Evolutionary conservation across 1,139 yeast genomes (phyloP).

Genomic region (Sugiyamaella sp.): DNA sequence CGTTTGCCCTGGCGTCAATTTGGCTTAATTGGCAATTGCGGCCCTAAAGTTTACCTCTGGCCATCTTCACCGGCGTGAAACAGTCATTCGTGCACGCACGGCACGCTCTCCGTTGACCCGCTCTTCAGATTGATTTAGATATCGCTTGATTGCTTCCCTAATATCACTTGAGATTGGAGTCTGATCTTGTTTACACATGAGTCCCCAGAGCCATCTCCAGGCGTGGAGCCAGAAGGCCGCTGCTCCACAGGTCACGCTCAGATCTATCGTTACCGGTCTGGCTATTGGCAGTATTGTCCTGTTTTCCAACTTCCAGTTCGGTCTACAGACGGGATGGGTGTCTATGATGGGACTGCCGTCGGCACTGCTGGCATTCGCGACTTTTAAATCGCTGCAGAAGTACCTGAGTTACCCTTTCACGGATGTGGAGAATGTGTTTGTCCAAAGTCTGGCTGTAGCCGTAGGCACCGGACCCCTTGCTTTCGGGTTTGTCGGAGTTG

Average conservation of each 20-base stretch:
- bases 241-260: conserved; percentile 59
- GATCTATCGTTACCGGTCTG: conserved; percentile 75
- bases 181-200: neutral
- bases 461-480: conserved; percentile 97
- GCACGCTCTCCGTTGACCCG: too few species aligned
- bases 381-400: conserved; percentile 58
- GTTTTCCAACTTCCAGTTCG: conserved; percentile 91
- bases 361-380: conserved; percentile 82
- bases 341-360: conserved; percentile 99
- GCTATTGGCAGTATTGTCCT: conserved; percentile 79
- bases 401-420: conserved; percentile 59
- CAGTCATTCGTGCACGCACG: too few species aligned
- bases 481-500: conserved; percentile 92
- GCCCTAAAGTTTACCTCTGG: too few species aligned
- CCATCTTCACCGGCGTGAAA: too few species aligned
- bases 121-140: too few species aligned
- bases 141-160: too few species aligned
- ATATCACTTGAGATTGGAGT: too few species aligned
- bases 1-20: too few species aligned
- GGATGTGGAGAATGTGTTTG: conserved; percentile 90
- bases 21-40: too few species aligned
- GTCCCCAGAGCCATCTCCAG: conserved; percentile 11
- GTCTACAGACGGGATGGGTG: conserved; percentile 98
- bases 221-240: conserved; percentile 26
- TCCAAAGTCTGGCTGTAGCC: conserved; percentile 92